phyloP scores from a whole-genome alignment of 2,329 filamentous ascomycete genomes.

The Cordyceps cateniannulata region DNA sequence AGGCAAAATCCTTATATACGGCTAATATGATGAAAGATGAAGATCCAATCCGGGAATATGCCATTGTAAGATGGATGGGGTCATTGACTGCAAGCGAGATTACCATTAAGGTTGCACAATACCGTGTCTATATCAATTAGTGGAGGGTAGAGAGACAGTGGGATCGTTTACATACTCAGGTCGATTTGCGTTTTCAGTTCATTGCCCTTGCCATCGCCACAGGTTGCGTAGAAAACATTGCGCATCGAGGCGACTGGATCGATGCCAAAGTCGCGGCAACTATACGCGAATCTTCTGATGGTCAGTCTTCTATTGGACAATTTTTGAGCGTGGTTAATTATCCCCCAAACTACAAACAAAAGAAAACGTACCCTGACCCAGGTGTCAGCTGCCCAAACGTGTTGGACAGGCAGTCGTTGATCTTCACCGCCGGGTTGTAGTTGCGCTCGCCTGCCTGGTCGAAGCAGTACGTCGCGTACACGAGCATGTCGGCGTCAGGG shows the following conservation, averaged over 20 bases:
- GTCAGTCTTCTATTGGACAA: not conserved
- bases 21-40: conserved; percentile 4
- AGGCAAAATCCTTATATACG: not conserved
- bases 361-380: not conserved
- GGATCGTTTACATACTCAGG: not conserved
- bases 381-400: conserved; percentile 3
- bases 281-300: not conserved
- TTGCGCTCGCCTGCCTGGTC: not conserved
- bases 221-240: conserved; percentile 1
- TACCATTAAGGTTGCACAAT: not conserved
- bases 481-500: not conserved
- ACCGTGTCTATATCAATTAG: not conserved
- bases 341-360: not conserved
- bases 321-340: no score
- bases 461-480: conserved; percentile 8
- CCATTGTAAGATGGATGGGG: not conserved
- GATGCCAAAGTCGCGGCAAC: conserved; percentile 5
- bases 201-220: not conserved
- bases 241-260: not conserved
- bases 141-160: not conserved
- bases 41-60: not conserved
- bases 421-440: conserved; percentile 1
- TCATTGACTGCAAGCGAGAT: conserved; percentile 1
- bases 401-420: conserved; percentile 1
- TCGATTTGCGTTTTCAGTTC: not conserved